phyloP scores from a whole-genome alignment of 169 alveolate genomes.

The Plasmodium billcollinsi region DNA sequence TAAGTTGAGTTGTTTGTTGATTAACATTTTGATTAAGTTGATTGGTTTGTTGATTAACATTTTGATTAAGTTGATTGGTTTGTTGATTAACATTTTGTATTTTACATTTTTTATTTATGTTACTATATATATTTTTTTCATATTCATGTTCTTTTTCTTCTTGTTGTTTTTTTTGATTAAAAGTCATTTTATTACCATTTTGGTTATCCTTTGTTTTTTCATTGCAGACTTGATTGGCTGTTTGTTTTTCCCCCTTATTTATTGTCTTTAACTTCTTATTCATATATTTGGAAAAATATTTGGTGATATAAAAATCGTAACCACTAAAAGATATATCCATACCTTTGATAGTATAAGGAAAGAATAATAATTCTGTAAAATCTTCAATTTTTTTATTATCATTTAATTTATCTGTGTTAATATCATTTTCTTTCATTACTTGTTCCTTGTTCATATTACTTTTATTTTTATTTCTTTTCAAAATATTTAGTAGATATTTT shows the following conservation, averaged over 20 bases:
- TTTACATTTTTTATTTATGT: too few species aligned
- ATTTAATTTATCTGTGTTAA: background rate
- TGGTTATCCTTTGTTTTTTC: background rate
- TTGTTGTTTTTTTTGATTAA: background rate
- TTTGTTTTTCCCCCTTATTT: conserved; percentile 8
- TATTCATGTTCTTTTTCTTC: background rate
- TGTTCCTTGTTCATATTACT: background rate
- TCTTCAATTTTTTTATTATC: background rate
- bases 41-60: too few species aligned
- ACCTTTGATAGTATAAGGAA: conserved; percentile 98
- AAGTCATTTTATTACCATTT: background rate
- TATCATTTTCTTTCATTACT: background rate
- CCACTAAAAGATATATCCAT: conserved; percentile 98
- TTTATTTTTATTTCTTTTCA: conserved; percentile 9
- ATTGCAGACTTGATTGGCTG: too few species aligned
- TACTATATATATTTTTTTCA: too few species aligned
- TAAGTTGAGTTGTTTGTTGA: too few species aligned
- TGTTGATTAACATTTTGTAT: too few species aligned
- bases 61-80: too few species aligned
- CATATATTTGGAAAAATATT: conserved; percentile 47
- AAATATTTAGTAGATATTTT: conserved; percentile 77
- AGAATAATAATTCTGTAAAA: conserved; percentile 90
- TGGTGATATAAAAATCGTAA: conserved; percentile 69
- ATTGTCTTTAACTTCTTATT: conserved; percentile 3
- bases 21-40: too few species aligned